Conservation (phyloP, 176 grass and related monocot genomes). For the Poa pratensis region DNA sequence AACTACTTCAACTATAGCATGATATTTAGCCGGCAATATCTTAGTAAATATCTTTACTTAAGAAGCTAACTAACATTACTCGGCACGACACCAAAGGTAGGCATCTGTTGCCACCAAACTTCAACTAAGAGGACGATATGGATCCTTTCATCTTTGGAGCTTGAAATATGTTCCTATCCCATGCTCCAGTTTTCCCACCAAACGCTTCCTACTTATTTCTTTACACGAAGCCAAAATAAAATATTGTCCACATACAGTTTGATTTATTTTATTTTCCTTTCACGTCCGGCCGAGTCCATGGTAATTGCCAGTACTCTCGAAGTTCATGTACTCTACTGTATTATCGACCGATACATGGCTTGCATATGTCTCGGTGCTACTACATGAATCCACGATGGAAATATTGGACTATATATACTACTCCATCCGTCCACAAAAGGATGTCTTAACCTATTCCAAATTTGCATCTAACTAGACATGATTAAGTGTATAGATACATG, state of each 20-base stretch:
- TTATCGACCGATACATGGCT: neutral
- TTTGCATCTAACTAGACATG: no score
- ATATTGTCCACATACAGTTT: neutral
- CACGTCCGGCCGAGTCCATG: neutral
- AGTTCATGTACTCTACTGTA: neutral
- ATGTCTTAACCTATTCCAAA: no score
- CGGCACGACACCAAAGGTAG: conserved; percentile 37
- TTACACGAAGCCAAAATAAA: conserved; percentile 40
- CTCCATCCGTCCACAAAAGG: no score
- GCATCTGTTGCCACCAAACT: conserved; percentile 45
- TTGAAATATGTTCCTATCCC: neutral
- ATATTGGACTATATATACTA: neutral
- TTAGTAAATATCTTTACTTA: neutral
- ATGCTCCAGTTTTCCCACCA: conserved; percentile 41
- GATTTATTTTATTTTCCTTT: neutral
- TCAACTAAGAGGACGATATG: conserved; percentile 28
- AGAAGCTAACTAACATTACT: neutral
- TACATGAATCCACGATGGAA: neutral
- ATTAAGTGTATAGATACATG: no score
- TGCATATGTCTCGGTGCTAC: neutral
- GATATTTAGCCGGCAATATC: no score
- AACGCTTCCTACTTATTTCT: conserved; percentile 36
- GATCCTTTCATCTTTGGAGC: conserved; percentile 21
- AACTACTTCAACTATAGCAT: neutral
- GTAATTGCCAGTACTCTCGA: neutral